Percentiles rank a stretch among this genome's conserved stretches.
These are phyloP conservation scores for Xylaria sp. DNA, from an alignment of 2,329 filamentous ascomycete genomes.

Conservation along the genomic window DNA sequence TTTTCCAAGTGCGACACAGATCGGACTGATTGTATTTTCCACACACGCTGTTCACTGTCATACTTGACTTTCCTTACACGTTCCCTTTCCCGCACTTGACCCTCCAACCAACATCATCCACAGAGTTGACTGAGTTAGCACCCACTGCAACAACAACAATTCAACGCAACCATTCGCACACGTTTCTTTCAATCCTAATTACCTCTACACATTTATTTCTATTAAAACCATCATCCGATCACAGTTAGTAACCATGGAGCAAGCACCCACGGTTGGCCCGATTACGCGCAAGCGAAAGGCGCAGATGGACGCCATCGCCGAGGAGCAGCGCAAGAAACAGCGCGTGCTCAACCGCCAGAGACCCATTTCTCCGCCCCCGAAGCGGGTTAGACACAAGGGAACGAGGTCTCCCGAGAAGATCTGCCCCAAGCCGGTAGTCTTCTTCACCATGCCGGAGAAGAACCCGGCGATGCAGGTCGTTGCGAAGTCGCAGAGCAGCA, in stretches of 20 bases:
- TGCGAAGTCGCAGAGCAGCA: conserved; percentile 7
- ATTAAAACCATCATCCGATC: neutral
- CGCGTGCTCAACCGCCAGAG: no score
- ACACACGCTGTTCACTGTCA: neutral
- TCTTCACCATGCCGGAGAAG: conserved; percentile 6
- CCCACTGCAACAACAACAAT: neutral
- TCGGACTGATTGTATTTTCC: neutral
- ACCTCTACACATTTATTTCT: no score
- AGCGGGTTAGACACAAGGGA: neutral
- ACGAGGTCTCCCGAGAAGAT: neutral
- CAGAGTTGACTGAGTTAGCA: neutral
- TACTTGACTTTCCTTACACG: neutral
- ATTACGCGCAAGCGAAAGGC: no score
- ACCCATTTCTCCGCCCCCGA: no score
- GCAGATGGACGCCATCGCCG: no score
- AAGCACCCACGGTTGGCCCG: no score
- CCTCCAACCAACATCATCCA: neutral
- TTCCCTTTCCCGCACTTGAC: neutral
- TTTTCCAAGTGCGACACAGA: neutral
- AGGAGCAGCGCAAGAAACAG: no score
- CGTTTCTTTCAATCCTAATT: neutral
- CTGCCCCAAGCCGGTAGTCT: conserved; percentile 5
- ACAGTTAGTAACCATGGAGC: neutral
- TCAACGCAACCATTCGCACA: neutral
- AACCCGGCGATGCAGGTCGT: neutral